phyloP scores from a whole-genome alignment of 176 grass and related monocot genomes.

The Hsuehochloa calcarea region DNA sequence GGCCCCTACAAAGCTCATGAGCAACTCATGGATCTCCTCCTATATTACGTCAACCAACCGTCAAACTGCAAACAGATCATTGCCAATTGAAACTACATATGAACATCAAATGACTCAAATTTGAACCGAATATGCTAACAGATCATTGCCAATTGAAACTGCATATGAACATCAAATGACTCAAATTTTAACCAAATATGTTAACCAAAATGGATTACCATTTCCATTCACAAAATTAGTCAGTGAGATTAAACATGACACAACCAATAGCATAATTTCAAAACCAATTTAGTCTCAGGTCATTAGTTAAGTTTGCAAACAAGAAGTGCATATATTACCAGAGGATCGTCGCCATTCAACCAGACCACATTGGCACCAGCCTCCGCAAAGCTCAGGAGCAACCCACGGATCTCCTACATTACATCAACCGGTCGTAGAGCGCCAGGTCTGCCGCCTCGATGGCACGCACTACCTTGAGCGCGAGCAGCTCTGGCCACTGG shows the following conservation, averaged over 20 bases:
- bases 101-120: neutral
- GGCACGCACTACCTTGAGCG: slow-evolving; percentile 79
- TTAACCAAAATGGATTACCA: too few species aligned
- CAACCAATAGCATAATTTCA: too few species aligned
- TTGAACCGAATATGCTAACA: too few species aligned
- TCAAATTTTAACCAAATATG: neutral
- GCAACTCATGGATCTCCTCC: slow-evolving; percentile 95
- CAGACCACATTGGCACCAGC: slow-evolving; percentile 89
- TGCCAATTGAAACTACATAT: neutral
- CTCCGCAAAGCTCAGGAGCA: slow-evolving; percentile 91
- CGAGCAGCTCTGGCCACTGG: slow-evolving; percentile 83
- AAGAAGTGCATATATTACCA: slow-evolving; percentile 43
- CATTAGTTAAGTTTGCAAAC: too few species aligned
- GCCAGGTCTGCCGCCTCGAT: slow-evolving; percentile 81
- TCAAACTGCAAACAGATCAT: neutral
- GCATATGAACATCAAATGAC: neutral
- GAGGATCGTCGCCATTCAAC: slow-evolving; percentile 90
- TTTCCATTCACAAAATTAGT: too few species aligned
- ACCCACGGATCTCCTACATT: slow-evolving; percentile 64
- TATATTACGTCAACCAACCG: slow-evolving; percentile 35
- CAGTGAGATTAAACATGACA: too few species aligned
- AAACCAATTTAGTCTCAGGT: too few species aligned
- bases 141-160: neutral
- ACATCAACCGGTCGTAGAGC: slow-evolving; percentile 61
- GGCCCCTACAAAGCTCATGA: slow-evolving; percentile 83